Evolutionary conservation across 331 rosid genomes (phyloP), one percentile per base, ranked within the genome.

Genomic region (Saraca asoca): DNA sequence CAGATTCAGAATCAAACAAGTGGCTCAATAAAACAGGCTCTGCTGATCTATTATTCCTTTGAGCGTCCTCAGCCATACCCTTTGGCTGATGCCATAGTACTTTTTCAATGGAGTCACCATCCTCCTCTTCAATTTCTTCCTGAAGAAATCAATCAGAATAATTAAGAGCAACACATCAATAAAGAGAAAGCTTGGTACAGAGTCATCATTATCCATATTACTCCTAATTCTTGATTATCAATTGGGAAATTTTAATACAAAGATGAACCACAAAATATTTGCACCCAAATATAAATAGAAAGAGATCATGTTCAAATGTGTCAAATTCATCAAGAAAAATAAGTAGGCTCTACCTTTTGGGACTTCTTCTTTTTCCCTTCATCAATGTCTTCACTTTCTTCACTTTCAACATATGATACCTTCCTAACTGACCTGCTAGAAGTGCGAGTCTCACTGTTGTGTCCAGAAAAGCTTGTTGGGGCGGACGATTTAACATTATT

Each of bases 11-110:
- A 69, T 90, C 95, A 76, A 88, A 94, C 82, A 91, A 77, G 78
- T 85, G 89, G 79, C 95, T 87, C 64, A 80, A 77, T 56, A 94
- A 72, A 51, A 85, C 78, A 60, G 99, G 99, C 43, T 88, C 91
- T 5, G 88, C 64, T 13, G 99, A 80, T 78, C 85, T 79, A 75
- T 79, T 88, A 72, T 85, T 85, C 80, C 80, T 85, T 52, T 68
- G 75, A 57, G 97, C 97, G 55, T 86, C 95, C 79, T 91, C 99
- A 54, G 99, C 85, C 76, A 44, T 82, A 70, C 99, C 99, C 81
- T 69, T 94, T 29, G 89, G 96, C 76, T 94, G 99, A 80, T 94
- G 99, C 99, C 99, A 94, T 39, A 94, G 91, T 75, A 94, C 97
- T 80, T 83, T 94, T 74, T 94, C 99, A 56, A 94, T 94, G 69